Conservation (phyloP, 2,329 filamentous ascomycete genomes). For the Rhexocercosporidium sp. region DNA sequence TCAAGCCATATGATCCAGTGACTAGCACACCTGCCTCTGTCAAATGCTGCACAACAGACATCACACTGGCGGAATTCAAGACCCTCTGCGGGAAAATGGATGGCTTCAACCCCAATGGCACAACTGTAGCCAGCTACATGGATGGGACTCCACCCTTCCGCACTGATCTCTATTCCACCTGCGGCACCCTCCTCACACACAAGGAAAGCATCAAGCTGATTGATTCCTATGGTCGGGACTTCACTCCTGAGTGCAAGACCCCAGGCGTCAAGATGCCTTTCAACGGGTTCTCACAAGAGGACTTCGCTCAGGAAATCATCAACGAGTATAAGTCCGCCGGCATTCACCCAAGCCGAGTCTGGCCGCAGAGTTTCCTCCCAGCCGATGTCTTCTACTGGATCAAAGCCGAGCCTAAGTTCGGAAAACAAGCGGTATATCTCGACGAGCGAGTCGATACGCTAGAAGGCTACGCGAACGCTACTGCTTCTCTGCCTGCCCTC, state of each 20-base stretch:
- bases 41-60: conserved; percentile 13
- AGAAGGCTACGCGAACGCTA: conserved; percentile 7
- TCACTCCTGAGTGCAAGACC: conserved; percentile 9
- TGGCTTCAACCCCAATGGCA: conserved; percentile 9
- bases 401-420: conserved; percentile 13
- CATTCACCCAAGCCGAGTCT: conserved; percentile 7
- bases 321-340: conserved; percentile 6
- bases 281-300: conserved; percentile 5
- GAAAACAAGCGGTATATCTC: conserved; percentile 6
- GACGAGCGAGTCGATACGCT: conserved; percentile 5
- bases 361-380: conserved; percentile 8
- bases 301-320: conserved; percentile 6
- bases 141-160: conserved; percentile 4
- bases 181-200: conserved; percentile 12
- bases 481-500: background rate
- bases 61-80: conserved; percentile 6
- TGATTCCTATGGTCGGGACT: conserved; percentile 4
- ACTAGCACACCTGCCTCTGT: background rate
- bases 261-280: conserved; percentile 11
- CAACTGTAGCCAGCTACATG: conserved; percentile 4
- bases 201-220: conserved; percentile 10
- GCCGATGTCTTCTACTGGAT: conserved; percentile 14
- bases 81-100: conserved; percentile 13
- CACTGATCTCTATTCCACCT: conserved; percentile 11
- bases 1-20: conserved; percentile 2